These are phyloP conservation scores for Kodamaea sp. DNA, from an alignment of 1,139 yeast genomes.

Conservation along the genomic window DNA sequence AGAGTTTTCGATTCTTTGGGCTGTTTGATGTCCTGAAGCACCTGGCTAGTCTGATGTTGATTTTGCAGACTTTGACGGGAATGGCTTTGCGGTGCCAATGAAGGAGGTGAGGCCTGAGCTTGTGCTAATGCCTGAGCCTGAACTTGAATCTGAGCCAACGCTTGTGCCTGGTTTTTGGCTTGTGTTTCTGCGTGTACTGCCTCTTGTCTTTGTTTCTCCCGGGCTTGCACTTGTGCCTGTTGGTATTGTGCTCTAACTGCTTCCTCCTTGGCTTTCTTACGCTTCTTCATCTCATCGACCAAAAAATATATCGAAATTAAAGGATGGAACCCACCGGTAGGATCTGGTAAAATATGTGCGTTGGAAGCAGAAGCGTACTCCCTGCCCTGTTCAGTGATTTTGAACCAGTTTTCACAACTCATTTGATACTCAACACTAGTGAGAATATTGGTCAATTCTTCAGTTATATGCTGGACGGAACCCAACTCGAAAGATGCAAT, in stretches of 20 bases:
- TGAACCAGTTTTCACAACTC: conserved; percentile 68
- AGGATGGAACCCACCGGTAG: conserved; percentile 91
- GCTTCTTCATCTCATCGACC: conserved; percentile 77
- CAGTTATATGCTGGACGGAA: conserved; percentile 55
- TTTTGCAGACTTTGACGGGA: too few species aligned
- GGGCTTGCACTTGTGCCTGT: conserved; percentile 7
- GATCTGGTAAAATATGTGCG: conserved; percentile 57
- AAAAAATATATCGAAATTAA: conserved; percentile 81
- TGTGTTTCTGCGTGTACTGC: conserved; percentile 4
- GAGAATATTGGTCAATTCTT: conserved; percentile 59
- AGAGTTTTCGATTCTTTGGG: neutral
- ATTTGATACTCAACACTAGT: conserved; percentile 68
- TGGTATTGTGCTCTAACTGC: conserved; percentile 31
- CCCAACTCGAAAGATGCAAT: conserved; percentile 85
- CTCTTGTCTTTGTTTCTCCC: conserved; percentile 2
- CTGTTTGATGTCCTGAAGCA: neutral
- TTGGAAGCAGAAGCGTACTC: conserved; percentile 45
- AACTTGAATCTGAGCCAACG: conserved; percentile 2
- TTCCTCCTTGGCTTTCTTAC: conserved; percentile 63
- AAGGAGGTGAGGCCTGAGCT: conserved; percentile 3
- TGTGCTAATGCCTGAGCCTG: conserved; percentile 4
- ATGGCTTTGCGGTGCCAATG: conserved; percentile 1
- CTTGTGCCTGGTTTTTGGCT: conserved; percentile 2
- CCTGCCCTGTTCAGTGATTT: conserved; percentile 41
- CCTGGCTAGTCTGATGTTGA: too few species aligned